Conservation (phyloP, 495 filamentous ascomycete genomes). For the Trichoderma virens region DNA sequence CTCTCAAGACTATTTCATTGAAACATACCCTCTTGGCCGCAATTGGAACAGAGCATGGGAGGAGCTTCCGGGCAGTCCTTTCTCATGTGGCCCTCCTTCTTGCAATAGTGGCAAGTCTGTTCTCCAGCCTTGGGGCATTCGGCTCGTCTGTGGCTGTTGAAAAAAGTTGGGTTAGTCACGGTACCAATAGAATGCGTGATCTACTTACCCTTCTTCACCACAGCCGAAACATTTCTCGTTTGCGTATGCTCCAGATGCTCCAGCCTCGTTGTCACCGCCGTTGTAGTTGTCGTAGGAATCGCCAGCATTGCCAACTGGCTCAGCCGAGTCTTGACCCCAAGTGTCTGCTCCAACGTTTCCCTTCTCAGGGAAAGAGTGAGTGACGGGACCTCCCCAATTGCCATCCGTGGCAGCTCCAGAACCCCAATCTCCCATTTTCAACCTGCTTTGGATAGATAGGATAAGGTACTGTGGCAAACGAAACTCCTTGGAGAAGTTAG, state of each 20-base stretch:
- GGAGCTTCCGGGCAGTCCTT: constrained; percentile 64
- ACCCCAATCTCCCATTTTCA: not conserved
- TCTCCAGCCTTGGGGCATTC: constrained; percentile 41
- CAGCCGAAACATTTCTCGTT: constrained; percentile 70
- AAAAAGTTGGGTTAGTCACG: constrained; percentile 15
- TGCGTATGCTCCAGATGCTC: constrained; percentile 16
- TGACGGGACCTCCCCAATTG: not conserved
- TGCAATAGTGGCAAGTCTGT: constrained; percentile 29
- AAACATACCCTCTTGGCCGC: constrained; percentile 56
- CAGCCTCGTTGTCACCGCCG: not conserved
- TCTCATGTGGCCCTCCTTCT: constrained; percentile 50
- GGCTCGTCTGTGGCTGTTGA: constrained; percentile 40
- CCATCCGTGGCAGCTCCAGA: not conserved
- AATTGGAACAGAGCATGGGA: constrained; percentile 64
- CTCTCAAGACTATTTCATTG: not conserved
- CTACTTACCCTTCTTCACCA: constrained; percentile 57
- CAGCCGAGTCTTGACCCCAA: not conserved
- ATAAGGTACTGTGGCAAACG: not conserved
- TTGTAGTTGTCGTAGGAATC: not conserved
- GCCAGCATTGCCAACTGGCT: not conserved
- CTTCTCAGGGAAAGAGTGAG: not conserved
- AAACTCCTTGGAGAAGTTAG: not conserved
- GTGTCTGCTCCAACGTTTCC: not conserved
- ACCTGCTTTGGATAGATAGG: not conserved
- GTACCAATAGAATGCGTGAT: not conserved